Conservation (phyloP, 495 filamentous ascomycete genomes). For the Annulohypoxylon bovei region DNA sequence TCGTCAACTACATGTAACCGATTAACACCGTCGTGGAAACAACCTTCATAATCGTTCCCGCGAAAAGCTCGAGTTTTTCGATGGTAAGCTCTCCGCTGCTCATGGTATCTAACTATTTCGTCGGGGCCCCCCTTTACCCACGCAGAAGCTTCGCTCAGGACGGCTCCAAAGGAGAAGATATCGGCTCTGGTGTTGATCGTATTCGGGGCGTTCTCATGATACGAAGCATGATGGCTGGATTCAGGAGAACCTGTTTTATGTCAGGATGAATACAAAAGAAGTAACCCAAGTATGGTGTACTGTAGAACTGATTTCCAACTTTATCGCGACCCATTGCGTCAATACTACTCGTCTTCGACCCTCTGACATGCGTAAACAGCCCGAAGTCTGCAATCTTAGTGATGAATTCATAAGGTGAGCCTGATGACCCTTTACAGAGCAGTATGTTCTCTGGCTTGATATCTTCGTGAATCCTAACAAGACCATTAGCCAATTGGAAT, state of each 20-base stretch:
- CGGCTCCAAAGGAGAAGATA: slow-evolving; percentile 59
- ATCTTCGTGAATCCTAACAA: slow-evolving; percentile 52
- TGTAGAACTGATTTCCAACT: slow-evolving; percentile 47
- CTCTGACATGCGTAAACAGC: slow-evolving; percentile 44
- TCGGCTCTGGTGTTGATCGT: slow-evolving; percentile 48
- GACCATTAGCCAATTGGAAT: slow-evolving; percentile 2
- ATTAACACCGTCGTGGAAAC: slow-evolving; percentile 56
- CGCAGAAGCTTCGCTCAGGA: slow-evolving; percentile 56
- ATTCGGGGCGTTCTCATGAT: slow-evolving; percentile 50
- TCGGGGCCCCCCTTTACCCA: slow-evolving; percentile 51
- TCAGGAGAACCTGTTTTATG: slow-evolving; percentile 11
- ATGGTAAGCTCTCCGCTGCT: slow-evolving; percentile 44
- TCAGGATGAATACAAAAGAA: neutral
- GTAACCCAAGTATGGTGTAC: slow-evolving; percentile 26
- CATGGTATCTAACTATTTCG: slow-evolving; percentile 49
- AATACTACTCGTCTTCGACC: slow-evolving; percentile 7
- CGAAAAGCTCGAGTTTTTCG: slow-evolving; percentile 28
- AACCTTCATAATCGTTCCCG: slow-evolving; percentile 44
- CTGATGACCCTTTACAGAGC: slow-evolving; percentile 41
- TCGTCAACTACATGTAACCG: slow-evolving; percentile 46
- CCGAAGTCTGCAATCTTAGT: slow-evolving; percentile 56
- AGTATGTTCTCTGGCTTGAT: slow-evolving; percentile 55
- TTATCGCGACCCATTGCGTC: slow-evolving; percentile 43
- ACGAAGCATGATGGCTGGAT: slow-evolving; percentile 37
- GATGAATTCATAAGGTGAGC: slow-evolving; percentile 45